These are phyloP conservation scores for Clarkia xantiana DNA, from an alignment of 345 rosid species.

Conservation along the genomic window DNA sequence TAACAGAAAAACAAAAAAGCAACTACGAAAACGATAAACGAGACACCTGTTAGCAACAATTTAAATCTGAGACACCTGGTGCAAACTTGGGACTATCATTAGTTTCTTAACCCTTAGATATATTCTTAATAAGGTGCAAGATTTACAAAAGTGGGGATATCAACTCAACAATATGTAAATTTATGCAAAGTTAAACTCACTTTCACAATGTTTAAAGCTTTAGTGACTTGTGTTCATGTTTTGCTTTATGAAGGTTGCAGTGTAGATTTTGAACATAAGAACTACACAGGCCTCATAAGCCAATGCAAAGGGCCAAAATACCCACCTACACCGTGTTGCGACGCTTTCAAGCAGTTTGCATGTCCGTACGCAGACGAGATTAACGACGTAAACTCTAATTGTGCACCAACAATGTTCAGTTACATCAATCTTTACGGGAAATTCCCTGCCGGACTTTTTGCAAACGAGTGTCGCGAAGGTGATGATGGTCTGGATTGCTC, in stretches of 20 bases:
- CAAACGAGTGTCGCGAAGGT: conserved; percentile 44
- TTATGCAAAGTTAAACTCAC: background rate
- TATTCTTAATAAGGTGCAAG: too few species aligned
- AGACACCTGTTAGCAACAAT: too few species aligned
- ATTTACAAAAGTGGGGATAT: too few species aligned
- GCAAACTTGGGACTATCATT: too few species aligned
- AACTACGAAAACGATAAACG: too few species aligned
- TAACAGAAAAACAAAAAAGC: too few species aligned
- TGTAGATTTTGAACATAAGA: conserved; percentile 36
- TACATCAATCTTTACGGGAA: conserved; percentile 65
- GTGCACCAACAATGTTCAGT: conserved; percentile 67
- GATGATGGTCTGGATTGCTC: conserved; percentile 44
- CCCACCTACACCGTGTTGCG: conserved; percentile 33
- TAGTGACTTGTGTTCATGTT: too few species aligned
- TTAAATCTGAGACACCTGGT: too few species aligned
- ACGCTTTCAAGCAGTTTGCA: conserved; percentile 40
- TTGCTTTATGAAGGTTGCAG: conserved; percentile 30
- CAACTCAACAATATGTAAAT: background rate
- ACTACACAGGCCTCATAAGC: conserved; percentile 49
- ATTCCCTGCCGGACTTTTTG: conserved; percentile 69
- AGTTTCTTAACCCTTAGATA: too few species aligned
- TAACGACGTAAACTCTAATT: conserved; percentile 39
- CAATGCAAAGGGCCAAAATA: conserved; percentile 70
- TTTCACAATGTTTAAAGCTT: too few species aligned
- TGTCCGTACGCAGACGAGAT: conserved; percentile 36